Percentiles rank a stretch among this genome's conserved stretches.
These are phyloP conservation scores for Leccinum truebloodii DNA, from an alignment of 768 basidiomycete genomes.

Conservation along the genomic window DNA sequence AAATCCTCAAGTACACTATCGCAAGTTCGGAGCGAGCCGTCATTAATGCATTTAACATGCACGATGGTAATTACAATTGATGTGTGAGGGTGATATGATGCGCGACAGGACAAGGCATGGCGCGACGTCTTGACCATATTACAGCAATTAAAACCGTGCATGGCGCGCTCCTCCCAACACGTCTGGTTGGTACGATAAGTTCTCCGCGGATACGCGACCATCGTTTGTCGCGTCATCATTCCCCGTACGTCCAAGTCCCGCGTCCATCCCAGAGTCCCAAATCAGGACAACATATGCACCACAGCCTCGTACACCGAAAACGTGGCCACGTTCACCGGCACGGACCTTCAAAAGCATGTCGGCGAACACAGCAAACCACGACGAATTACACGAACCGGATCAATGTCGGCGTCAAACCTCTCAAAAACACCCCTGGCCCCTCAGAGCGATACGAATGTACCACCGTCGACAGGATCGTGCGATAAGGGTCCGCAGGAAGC, in stretches of 20 bases:
- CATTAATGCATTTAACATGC: too few species aligned
- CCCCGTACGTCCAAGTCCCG: not conserved
- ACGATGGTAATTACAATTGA: too few species aligned
- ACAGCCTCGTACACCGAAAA: slow-evolving; percentile 73
- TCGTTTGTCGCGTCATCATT: not conserved
- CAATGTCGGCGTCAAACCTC: slow-evolving; percentile 78
- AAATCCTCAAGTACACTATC: too few species aligned
- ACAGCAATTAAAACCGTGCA: too few species aligned
- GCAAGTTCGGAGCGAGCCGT: too few species aligned
- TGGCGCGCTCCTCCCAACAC: too few species aligned
- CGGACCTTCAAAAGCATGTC: slow-evolving; percentile 48
- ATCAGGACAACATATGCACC: slow-evolving; percentile 39
- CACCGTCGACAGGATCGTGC: slow-evolving; percentile 58
- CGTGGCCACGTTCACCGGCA: slow-evolving; percentile 85
- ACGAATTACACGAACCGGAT: slow-evolving; percentile 31
- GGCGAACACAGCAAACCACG: not conserved
- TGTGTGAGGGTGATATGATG: too few species aligned
- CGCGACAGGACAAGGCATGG: too few species aligned
- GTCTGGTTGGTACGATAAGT: too few species aligned
- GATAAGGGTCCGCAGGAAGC: slow-evolving; percentile 50
- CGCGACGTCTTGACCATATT: too few species aligned
- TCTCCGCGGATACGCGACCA: not conserved
- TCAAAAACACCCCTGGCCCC: slow-evolving; percentile 70
- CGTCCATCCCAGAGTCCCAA: not conserved
- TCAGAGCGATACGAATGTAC: slow-evolving; percentile 60